A percentile compares a stretch with the other conserved stretches of the same genome.
Evolutionary conservation across 495 filamentous ascomycete species (phyloP).

Genomic region (Podospora bellae-mahoneyi): DNA sequence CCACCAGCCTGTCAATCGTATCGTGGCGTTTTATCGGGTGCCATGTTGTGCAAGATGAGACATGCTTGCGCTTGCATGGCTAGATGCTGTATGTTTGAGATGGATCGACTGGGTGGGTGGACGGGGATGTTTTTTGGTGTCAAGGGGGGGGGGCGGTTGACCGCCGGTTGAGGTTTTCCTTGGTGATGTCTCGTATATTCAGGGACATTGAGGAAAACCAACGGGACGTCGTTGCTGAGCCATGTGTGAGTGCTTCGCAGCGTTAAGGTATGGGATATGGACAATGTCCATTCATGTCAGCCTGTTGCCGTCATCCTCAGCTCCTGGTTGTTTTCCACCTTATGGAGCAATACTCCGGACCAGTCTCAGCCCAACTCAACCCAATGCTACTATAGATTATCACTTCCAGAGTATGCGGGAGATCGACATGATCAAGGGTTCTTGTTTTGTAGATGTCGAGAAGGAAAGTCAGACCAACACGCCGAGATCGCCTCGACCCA

Average conservation of each 20-base stretch:
- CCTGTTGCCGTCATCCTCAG: not conserved
- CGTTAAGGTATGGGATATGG: not conserved
- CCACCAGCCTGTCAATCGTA: not conserved
- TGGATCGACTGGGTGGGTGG: not conserved
- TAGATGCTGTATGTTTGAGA: not conserved
- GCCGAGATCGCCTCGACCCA: no score
- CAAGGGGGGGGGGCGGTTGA: not conserved
- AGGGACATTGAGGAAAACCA: not conserved
- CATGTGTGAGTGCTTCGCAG: not conserved
- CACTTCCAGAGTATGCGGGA: not conserved
- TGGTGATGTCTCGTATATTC: not conserved
- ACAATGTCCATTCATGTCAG: not conserved
- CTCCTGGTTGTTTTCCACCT: not conserved
- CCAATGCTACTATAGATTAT: not conserved
- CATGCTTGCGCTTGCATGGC: not conserved
- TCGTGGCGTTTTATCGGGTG: not conserved
- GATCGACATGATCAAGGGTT: no score
- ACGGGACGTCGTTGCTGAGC: not conserved
- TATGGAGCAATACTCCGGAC: not conserved
- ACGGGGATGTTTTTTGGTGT: not conserved
- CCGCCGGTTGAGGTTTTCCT: not conserved
- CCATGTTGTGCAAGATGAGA: not conserved
- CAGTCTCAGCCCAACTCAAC: not conserved
- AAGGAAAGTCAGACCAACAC: no score
- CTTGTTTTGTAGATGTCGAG: no score